Conservation (phyloP, 2,329 filamentous ascomycete species). For the Hortaea werneckii region DNA sequence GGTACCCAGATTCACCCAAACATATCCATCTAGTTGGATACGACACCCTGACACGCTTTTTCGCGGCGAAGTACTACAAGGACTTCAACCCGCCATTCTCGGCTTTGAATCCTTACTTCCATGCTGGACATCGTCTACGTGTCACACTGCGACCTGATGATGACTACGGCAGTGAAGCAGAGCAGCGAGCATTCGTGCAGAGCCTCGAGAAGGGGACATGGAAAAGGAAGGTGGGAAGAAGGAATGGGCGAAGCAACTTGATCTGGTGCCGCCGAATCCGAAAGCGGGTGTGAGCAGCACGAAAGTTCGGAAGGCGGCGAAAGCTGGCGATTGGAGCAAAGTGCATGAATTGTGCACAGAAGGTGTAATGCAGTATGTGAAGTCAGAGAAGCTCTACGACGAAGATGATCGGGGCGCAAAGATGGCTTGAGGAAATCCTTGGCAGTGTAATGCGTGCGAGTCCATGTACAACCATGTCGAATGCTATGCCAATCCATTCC, state of each 20-base stretch:
- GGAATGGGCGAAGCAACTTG: slow-evolving; percentile 52
- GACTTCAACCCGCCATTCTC: slow-evolving; percentile 37
- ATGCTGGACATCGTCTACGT: slow-evolving; percentile 46
- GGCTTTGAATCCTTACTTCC: slow-evolving; percentile 54
- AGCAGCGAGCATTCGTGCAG: slow-evolving; percentile 47
- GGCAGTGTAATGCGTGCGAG: no score
- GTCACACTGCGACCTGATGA: slow-evolving; percentile 55
- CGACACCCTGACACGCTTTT: slow-evolving; percentile 64
- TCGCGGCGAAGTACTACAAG: slow-evolving; percentile 67
- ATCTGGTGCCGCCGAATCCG: slow-evolving; percentile 45
- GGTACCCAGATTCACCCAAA: slow-evolving; percentile 25
- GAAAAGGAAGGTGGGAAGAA: slow-evolving; percentile 44
- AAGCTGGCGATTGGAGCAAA: slow-evolving; percentile 34
- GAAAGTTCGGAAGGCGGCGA: slow-evolving; percentile 49
- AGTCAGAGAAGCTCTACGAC: slow-evolving; percentile 46
- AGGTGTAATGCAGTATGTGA: slow-evolving; percentile 50
- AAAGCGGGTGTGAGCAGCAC: slow-evolving; percentile 48
- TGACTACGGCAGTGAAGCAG: slow-evolving; percentile 47
- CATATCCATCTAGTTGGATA: slow-evolving; percentile 66
- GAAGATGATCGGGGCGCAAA: slow-evolving; percentile 19
- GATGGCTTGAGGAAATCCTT: slow-evolving; percentile 16
- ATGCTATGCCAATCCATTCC: no score
- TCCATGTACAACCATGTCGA: no score
- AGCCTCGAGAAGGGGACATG: slow-evolving; percentile 37
- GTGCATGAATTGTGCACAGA: slow-evolving; percentile 47